Percentiles rank a stretch among this genome's conserved stretches.
phyloP scores from a whole-genome alignment of 352 stramenopile genomes.

The Phytophthora sp. region DNA sequence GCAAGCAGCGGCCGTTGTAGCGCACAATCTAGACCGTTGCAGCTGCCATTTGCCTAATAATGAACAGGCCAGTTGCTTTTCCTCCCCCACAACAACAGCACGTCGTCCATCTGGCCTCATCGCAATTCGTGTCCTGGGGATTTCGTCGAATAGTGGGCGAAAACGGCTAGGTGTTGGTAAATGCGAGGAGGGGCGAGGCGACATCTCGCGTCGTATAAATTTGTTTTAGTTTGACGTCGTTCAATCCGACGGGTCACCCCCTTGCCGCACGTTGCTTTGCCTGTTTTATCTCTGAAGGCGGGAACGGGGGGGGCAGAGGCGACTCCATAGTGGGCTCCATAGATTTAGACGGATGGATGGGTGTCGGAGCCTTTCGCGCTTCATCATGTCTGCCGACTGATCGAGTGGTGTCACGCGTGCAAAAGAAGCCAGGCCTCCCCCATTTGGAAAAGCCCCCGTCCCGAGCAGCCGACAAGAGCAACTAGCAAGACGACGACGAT shows the following conservation, averaged over 20 bases:
- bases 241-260: constrained; percentile 10
- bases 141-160: constrained; percentile 21
- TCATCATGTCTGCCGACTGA: constrained; percentile 11
- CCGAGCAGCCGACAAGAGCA: constrained; percentile 5
- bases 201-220: constrained; percentile 1
- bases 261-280: constrained; percentile 13
- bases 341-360: constrained; percentile 31
- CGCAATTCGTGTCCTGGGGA: not conserved
- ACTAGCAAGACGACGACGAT: constrained; percentile 7
- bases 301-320: constrained; percentile 20
- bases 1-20: constrained; percentile 18
- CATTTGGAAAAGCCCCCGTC: constrained; percentile 23
- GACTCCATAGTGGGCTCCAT: constrained; percentile 24
- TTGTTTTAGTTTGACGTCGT: not conserved
- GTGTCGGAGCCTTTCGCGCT: constrained; percentile 15
- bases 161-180: constrained; percentile 26
- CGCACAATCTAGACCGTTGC: constrained; percentile 32
- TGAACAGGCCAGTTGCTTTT: not conserved
- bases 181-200: not conserved
- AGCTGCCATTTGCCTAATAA: constrained; percentile 13
- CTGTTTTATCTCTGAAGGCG: constrained; percentile 10
- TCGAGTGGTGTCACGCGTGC: constrained; percentile 6
- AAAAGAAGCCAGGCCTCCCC: constrained; percentile 22
- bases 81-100: too few species aligned
- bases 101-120: constrained; percentile 24